Evolutionary conservation across 2,329 filamentous ascomycete genomes (phyloP).

Genomic region (Curvularia sp.): DNA sequence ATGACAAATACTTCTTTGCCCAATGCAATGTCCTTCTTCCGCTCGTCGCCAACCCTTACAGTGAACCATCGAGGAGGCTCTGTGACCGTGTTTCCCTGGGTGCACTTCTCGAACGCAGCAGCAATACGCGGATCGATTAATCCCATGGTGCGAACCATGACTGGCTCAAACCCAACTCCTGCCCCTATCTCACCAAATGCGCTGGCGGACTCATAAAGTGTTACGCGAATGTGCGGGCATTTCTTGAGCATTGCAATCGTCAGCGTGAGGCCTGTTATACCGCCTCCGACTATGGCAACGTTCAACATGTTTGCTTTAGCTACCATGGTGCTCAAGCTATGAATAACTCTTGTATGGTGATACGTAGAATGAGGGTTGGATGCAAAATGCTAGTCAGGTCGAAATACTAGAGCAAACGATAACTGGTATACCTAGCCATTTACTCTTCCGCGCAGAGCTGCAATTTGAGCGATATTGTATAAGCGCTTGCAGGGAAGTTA

Average conservation of each 20-base stretch:
- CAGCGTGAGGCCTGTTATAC: conserved; percentile 64
- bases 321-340: not conserved
- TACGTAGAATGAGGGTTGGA: not conserved
- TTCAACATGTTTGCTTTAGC: conserved; percentile 37
- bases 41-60: conserved; percentile 33
- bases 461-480: not conserved
- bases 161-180: conserved; percentile 59
- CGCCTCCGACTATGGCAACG: conserved; percentile 65
- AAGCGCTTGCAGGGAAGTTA: not conserved
- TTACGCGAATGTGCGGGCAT: conserved; percentile 51
- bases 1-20: conserved; percentile 35
- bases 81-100: conserved; percentile 15
- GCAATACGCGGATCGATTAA: conserved; percentile 50
- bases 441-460: too few relatives aligned
- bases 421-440: too few relatives aligned
- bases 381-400: not conserved
- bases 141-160: conserved; percentile 49
- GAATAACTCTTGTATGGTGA: too few relatives aligned
- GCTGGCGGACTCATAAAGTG: conserved; percentile 63
- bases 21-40: conserved; percentile 28
- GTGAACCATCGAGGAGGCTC: conserved; percentile 36
- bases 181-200: conserved; percentile 66
- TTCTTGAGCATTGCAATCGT: conserved; percentile 59
- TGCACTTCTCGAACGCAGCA: conserved; percentile 22
- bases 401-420: not conserved